Evolutionary conservation across 2,329 filamentous ascomycete genomes (phyloP), one percentile per base, ranked within the genome.

Genomic region (Aspergillus sp.): DNA sequence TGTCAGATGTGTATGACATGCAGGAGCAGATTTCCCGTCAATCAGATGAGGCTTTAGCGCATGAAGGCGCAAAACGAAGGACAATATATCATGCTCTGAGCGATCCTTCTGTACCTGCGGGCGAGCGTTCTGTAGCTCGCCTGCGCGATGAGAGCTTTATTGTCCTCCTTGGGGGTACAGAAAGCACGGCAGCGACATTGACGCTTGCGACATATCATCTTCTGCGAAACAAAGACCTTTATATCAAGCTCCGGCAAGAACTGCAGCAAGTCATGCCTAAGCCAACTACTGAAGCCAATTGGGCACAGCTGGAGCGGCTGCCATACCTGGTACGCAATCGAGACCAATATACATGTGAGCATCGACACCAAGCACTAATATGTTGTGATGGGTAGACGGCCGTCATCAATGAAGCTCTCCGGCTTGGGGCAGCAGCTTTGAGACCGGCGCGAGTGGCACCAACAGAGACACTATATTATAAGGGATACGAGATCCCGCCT

Each of bases 131-230:
- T 2, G 38, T 58, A 6, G 13, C 41, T 17, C 53, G 59, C 5
- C 38, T 64, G 19, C 36, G 56, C 38, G 57, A 78, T 3, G 80
- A 82, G 49, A 78, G 73, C 0, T 73, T 74, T 21, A 64, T 70
- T 4, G 61, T 81, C 19, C 53, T 80, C 0, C 63, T 69, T 1
- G 79, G 75, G 1, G 79, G 78, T 0, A 76, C 75, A 0, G 78
- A 81, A 61, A 81, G 74, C 2, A 75, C 73, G 2, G 70, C 69
- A 3, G 60, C 66, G 6, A 60, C 71, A 2, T 60, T 79, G 41
- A 64, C 69, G 1, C 36, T 73, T 11, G 67, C 64, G 3, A 60
- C 62, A 15, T 78, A 67, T 41, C 58, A 75, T 48, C 57, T 75
- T 0, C 47, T 72, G 15, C 60, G 23, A 5, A 66, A 71, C 5